These are phyloP conservation scores for Lecanicillium sp. DNA, from an alignment of 2,329 filamentous ascomycete species.

Conservation along the genomic window DNA sequence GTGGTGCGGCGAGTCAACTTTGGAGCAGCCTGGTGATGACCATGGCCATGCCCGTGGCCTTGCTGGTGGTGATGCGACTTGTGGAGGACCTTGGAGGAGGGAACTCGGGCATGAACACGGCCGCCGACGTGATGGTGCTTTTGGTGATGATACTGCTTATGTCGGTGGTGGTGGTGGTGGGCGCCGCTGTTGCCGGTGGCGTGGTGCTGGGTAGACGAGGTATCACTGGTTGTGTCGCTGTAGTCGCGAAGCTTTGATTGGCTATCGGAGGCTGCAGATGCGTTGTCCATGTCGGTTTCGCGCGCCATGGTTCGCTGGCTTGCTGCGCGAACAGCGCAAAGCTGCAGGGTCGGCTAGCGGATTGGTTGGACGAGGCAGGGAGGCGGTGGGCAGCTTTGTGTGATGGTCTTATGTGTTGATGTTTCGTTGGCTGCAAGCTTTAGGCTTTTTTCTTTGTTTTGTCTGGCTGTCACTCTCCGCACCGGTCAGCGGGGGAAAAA, in stretches of 20 bases:
- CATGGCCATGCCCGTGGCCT: no score
- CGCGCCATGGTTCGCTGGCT: conserved; percentile 26
- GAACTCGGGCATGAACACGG: conserved; percentile 34
- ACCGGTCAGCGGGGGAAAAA: no score
- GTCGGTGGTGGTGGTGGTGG: conserved; percentile 18
- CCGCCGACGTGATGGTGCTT: conserved; percentile 27
- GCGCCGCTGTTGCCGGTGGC: not conserved
- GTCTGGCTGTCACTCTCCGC: conserved; percentile 13
- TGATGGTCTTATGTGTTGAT: conserved; percentile 1
- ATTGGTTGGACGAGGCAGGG: conserved; percentile 2
- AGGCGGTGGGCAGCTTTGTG: no score
- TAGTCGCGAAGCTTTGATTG: conserved; percentile 43
- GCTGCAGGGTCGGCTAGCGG: conserved; percentile 8
- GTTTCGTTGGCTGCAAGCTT: not conserved
- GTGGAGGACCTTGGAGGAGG: conserved; percentile 37
- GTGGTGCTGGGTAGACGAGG: conserved; percentile 6
- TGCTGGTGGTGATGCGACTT: conserved; percentile 22
- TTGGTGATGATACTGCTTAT: conserved; percentile 19
- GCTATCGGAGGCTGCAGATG: conserved; percentile 30
- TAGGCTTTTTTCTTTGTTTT: no score
- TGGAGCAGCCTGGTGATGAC: conserved; percentile 6
- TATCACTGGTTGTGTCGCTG: conserved; percentile 25
- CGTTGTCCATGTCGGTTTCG: conserved; percentile 39
- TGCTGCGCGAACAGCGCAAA: conserved; percentile 8
- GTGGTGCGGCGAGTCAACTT: conserved; percentile 8